Evolutionary conservation across 805 yeast genomes (phyloP).

Genomic region (Cyberlindnera americana): DNA sequence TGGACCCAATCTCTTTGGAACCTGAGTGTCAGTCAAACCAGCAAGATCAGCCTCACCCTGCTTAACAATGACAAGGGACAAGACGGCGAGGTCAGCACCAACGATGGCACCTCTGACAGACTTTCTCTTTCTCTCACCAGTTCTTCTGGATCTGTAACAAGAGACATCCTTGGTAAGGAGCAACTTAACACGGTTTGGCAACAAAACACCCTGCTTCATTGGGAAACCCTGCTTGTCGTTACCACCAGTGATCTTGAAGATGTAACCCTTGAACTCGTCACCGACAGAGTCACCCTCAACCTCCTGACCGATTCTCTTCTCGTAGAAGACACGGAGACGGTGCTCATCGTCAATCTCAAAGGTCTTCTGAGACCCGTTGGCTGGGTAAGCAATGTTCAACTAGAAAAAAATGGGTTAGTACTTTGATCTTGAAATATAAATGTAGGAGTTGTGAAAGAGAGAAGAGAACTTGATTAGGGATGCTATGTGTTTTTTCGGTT

Average conservation of each 20-base stretch:
- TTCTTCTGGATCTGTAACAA: constrained; percentile 99
- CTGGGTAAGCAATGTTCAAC: constrained; percentile 99
- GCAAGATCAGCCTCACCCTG: constrained; percentile 95
- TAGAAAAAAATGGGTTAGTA: constrained; percentile 45
- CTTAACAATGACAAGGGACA: constrained; percentile 90
- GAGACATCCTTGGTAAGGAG: constrained; percentile 91
- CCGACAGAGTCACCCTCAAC: constrained; percentile 98
- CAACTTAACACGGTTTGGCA: constrained; percentile 98
- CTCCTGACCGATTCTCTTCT: constrained; percentile 99
- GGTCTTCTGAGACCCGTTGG: constrained; percentile 99
- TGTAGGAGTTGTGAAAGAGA: background rate
- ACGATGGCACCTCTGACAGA: constrained; percentile 99
- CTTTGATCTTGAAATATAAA: constrained; percentile 29
- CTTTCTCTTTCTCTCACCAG: constrained; percentile 99
- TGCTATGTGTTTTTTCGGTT: too few relatives aligned
- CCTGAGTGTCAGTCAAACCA: constrained; percentile 91
- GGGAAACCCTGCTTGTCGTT: constrained; percentile 99
- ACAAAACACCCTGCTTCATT: constrained; percentile 99
- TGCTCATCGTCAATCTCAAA: constrained; percentile 99
- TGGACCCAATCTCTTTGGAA: constrained; percentile 99
- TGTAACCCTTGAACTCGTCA: constrained; percentile 98
- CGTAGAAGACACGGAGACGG: constrained; percentile 97
- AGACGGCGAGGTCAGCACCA: constrained; percentile 93
- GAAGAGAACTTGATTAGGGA: constrained; percentile 35
- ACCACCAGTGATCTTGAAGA: constrained; percentile 99